Evolutionary conservation across 768 basidiomycete species (phyloP).

Genomic region (Polyporus arcularius): DNA sequence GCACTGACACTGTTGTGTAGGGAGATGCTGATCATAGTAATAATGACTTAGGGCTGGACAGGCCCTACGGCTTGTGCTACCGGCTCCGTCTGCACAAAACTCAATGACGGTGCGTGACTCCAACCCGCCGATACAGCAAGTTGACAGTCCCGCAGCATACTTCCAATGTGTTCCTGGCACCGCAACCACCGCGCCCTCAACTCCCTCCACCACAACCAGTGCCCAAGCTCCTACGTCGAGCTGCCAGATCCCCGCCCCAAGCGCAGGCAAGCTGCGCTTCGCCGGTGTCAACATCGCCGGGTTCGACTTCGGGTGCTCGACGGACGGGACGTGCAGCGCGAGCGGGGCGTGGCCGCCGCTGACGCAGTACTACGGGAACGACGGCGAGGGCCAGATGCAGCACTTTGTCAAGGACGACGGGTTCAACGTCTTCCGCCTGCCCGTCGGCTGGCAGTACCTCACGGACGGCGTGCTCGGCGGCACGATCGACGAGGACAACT

Average conservation of each 20-base stretch:
- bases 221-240: not conserved
- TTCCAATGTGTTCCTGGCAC: slow-evolving; percentile 34
- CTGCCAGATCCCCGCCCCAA: slow-evolving; percentile 7
- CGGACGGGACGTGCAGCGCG: slow-evolving; percentile 46
- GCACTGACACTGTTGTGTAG: not conserved
- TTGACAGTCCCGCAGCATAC: slow-evolving; percentile 26
- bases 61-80: slow-evolving; percentile 32
- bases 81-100: slow-evolving; percentile 28
- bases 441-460: slow-evolving; percentile 22
- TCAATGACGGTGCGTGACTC: slow-evolving; percentile 26
- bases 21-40: not conserved
- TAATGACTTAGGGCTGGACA: slow-evolving; percentile 22
- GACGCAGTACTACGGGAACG: slow-evolving; percentile 45
- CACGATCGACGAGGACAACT: slow-evolving; percentile 42
- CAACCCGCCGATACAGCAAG: not conserved
- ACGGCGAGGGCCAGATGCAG: slow-evolving; percentile 26
- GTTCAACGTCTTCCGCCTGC: slow-evolving; percentile 18
- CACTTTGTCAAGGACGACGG: slow-evolving; percentile 30
- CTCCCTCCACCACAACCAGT: not conserved
- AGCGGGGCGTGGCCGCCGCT: slow-evolving; percentile 39
- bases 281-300: slow-evolving; percentile 52
- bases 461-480: slow-evolving; percentile 49
- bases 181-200: slow-evolving; percentile 2
- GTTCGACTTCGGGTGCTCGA: slow-evolving; percentile 32
- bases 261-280: slow-evolving; percentile 35